Evolutionary conservation across 2,329 filamentous ascomycete species (phyloP).

Genomic region (Sarocladium oryzae): DNA sequence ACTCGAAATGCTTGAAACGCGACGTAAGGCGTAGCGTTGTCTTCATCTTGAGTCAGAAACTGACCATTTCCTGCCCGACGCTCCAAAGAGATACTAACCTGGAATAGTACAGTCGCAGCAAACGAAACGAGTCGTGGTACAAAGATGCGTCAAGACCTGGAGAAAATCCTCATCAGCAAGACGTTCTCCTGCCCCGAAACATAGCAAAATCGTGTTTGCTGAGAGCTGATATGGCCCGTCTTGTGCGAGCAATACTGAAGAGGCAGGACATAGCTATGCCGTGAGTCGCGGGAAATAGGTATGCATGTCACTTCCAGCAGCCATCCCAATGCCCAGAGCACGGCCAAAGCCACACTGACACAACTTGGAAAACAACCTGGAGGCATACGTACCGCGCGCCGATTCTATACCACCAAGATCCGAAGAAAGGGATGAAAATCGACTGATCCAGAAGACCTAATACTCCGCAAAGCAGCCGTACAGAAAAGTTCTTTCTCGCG

Average conservation of each 20-base stretch:
- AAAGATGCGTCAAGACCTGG: slow-evolving; percentile 2
- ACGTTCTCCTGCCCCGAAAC: too few relatives aligned
- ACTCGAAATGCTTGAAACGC: slow-evolving; percentile 3
- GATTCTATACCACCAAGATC: slow-evolving; percentile 8
- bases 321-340: too few relatives aligned
- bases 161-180: not conserved
- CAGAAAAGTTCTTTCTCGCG: slow-evolving; percentile 28
- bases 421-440: slow-evolving; percentile 15
- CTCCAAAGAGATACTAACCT: too few relatives aligned
- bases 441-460: slow-evolving; percentile 26
- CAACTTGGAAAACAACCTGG: too few relatives aligned
- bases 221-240: too few relatives aligned
- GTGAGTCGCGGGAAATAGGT: too few relatives aligned
- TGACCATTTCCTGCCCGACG: too few relatives aligned
- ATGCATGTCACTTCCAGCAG: too few relatives aligned
- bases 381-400: not conserved
- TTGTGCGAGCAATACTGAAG: not conserved
- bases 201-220: too few relatives aligned
- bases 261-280: too few relatives aligned
- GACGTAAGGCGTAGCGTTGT: not conserved
- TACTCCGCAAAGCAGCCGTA: slow-evolving; percentile 31
- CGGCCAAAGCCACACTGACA: too few relatives aligned
- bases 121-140: slow-evolving; percentile 9
- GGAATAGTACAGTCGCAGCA: slow-evolving; percentile 5
- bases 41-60: too few relatives aligned